These are phyloP conservation scores for Puccinia polysora DNA, from an alignment of 1,284 basidiomycete genomes.

Conservation along the genomic window DNA sequence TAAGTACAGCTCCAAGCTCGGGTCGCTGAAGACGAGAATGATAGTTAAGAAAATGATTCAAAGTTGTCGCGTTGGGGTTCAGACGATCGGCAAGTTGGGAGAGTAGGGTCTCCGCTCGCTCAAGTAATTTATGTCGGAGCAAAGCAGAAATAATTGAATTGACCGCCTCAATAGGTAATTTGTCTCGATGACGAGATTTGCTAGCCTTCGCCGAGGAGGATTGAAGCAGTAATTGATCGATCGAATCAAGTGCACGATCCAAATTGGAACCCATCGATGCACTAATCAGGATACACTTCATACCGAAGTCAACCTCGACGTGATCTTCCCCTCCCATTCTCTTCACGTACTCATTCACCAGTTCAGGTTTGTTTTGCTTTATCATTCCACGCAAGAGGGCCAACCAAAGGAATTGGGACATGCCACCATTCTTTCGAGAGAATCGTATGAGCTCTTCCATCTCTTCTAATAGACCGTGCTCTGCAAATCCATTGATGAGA, in stretches of 20 bases:
- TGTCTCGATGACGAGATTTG: not conserved
- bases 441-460: constrained; percentile 26
- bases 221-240: constrained; percentile 12
- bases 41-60: constrained; percentile 39
- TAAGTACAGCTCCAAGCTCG: not conserved
- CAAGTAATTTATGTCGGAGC: constrained; percentile 15
- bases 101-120: constrained; percentile 20
- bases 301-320: constrained; percentile 3
- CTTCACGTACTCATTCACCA: constrained; percentile 3
- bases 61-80: constrained; percentile 14
- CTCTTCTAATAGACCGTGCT: constrained; percentile 8
- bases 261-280: not conserved
- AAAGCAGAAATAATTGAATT: constrained; percentile 32
- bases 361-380: not conserved
- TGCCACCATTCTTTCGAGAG: constrained; percentile 9
- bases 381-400: constrained; percentile 11
- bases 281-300: constrained; percentile 30
- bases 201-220: not conserved
- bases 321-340: constrained; percentile 15
- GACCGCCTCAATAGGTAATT: constrained; percentile 18
- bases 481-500: constrained; percentile 10
- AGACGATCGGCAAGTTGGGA: not conserved
- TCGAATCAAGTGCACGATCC: constrained; percentile 2
- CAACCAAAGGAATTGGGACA: constrained; percentile 27
- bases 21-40: constrained; percentile 8